phyloP scores from a whole-genome alignment of 2,329 filamentous ascomycete genomes.

The Monosporascus cannonballus region DNA sequence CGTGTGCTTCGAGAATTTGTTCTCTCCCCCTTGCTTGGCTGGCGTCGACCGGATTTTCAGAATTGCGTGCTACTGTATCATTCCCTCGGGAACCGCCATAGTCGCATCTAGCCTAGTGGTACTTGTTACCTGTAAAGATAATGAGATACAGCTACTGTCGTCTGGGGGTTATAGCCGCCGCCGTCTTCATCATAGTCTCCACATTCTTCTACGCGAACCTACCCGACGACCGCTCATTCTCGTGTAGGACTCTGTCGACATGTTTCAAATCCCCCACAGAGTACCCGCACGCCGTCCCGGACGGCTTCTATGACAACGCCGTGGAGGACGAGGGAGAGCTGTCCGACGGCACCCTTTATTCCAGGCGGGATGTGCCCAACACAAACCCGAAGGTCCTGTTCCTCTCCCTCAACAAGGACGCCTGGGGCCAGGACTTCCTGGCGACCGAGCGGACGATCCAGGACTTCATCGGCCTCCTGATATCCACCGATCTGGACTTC shows the following conservation, averaged over 20 bases:
- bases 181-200: not conserved
- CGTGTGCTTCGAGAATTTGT: too few species aligned
- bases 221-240: not conserved
- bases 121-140: not conserved
- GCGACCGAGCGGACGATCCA: constrained; percentile 21
- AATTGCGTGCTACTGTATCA: too few species aligned
- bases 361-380: not conserved
- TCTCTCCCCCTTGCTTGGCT: too few species aligned
- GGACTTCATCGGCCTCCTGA: constrained; percentile 22
- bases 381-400: constrained; percentile 16
- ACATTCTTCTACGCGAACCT: not conserved
- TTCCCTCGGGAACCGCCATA: too few species aligned
- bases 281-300: not conserved
- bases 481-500: constrained; percentile 19
- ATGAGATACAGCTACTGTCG: not conserved
- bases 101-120: too few species aligned
- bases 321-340: not conserved
- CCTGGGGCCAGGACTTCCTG: constrained; percentile 21
- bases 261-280: not conserved
- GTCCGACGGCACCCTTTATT: not conserved
- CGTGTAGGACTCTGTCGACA: not conserved
- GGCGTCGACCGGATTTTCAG: too few species aligned
- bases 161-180: not conserved
- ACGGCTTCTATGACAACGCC: not conserved
- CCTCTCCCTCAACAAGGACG: constrained; percentile 20